Evolutionary conservation across 164 flowering plant genomes (phyloP), one percentile per base, ranked within the genome.

Genomic region (Kingdonia uniflora): DNA sequence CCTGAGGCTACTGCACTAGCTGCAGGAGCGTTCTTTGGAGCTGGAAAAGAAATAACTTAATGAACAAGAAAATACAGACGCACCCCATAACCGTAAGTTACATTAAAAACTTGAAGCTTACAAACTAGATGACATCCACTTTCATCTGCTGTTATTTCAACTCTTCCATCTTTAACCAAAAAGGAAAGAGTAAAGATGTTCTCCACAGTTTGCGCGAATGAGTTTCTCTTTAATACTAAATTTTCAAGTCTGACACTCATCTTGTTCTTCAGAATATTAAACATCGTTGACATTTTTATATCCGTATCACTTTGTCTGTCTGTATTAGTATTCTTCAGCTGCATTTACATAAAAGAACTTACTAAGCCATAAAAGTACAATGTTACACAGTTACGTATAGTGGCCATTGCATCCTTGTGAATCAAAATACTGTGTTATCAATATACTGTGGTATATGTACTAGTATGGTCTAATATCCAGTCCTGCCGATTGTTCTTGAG

Each of bases 121-220:
- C 48, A 44, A 17, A 44, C 48, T 16, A 16, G 22, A 44, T 44
- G 48, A 19, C 22, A 19, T 2, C 19, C 19, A 6, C 19, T 44
- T 6, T 44, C 21, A 44, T 44, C 22, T 12, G 19, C 48, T 13
- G 14, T 44, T 44, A 44, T 44, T 14, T 44, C 21, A 13, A 44
- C 48, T 44, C 48, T 16, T 17, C 48, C 48, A 19, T 44, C 48
- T 44, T 44, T 44, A 1, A 17, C 20, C 8, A 44, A 23, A 17
- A 44, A 44, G 11, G 48, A 44, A 13, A 44, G 48, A 44, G 48
- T 23, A 44, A 44, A 44, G 4, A 44, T 44, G 12, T 44, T 44
- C 48, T 44, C 48, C 14, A 44, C 22, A 1, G 48, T 44, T 17
- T 44, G 48, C 2, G 48, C 48, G 19, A 16, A 44, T 14, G 48